Percentiles rank a stretch among this genome's conserved stretches.
Conservation (phyloP, 805 yeast genomes). For the Metschnikowia aberdeeniae region DNA sequence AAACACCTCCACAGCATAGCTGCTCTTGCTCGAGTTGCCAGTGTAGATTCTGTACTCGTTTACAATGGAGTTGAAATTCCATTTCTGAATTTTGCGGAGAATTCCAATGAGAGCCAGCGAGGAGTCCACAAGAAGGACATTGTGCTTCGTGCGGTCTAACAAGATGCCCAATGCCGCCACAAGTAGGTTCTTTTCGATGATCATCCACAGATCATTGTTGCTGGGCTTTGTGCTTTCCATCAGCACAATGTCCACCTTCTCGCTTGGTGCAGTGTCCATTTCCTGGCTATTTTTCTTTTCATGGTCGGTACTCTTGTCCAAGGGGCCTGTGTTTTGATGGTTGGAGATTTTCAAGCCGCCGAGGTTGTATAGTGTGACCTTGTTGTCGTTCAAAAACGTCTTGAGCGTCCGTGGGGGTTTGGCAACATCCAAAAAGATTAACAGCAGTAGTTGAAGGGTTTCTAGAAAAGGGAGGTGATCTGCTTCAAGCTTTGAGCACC, state of each 20-base stretch:
- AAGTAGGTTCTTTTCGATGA: conserved; percentile 62
- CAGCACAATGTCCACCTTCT: conserved; percentile 22
- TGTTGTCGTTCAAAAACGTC: conserved; percentile 56
- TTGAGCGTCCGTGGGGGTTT: conserved; percentile 71
- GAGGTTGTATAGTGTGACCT: conserved; percentile 48
- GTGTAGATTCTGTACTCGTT: conserved; percentile 76
- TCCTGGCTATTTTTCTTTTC: conserved; percentile 5
- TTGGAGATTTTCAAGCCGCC: conserved; percentile 41
- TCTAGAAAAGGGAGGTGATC: conserved; percentile 74
- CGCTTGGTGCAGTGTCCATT: conserved; percentile 12
- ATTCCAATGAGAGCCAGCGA: conserved; percentile 78
- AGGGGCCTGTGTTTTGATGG: conserved; percentile 26
- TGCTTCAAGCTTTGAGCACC: conserved; percentile 76
- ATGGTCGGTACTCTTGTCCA: conserved; percentile 5
- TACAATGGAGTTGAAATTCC: conserved; percentile 82
- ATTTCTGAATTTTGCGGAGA: conserved; percentile 75
- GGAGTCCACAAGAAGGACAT: conserved; percentile 71
- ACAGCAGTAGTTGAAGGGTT: conserved; percentile 63
- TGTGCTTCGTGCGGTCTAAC: conserved; percentile 60
- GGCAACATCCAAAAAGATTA: conserved; percentile 79
- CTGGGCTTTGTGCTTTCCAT: conserved; percentile 20
- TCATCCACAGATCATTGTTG: conserved; percentile 66
- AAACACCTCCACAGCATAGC: conserved; percentile 77
- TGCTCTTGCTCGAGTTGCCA: conserved; percentile 62
- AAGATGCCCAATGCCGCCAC: conserved; percentile 62